Evolutionary conservation across 1,284 basidiomycete genomes (phyloP).

Genomic region (Anthracocystis setariae): DNA sequence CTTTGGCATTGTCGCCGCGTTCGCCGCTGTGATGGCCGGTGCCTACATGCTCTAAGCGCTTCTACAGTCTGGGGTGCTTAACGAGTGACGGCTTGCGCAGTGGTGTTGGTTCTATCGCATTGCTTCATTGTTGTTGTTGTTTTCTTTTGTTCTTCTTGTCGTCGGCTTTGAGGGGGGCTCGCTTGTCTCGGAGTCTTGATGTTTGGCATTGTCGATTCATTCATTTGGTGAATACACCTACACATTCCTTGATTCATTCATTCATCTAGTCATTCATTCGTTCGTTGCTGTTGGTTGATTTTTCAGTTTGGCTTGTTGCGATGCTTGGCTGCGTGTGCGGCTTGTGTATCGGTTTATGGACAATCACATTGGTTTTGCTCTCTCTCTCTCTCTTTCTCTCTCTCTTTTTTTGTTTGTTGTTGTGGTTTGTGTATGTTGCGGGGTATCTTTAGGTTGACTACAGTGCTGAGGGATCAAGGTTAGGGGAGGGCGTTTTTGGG

Average conservation of each 20-base stretch:
- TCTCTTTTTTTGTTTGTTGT: not conserved
- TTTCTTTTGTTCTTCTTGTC: not conserved
- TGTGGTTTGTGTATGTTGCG: not conserved
- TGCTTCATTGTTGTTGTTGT: slow-evolving; percentile 1
- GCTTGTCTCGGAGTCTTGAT: not conserved
- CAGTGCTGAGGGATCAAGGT: slow-evolving; percentile 1
- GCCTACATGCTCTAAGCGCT: slow-evolving; percentile 49
- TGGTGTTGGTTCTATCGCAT: not conserved
- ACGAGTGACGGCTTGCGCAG: too few relatives aligned
- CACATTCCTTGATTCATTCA: not conserved
- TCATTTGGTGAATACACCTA: not conserved
- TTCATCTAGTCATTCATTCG: not conserved
- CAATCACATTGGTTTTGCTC: slow-evolving; percentile 1
- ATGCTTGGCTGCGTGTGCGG: not conserved
- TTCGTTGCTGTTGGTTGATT: not conserved
- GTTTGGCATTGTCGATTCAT: not conserved
- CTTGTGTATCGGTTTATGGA: slow-evolving; percentile 2
- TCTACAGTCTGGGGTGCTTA: too few relatives aligned
- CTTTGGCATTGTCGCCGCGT: slow-evolving; percentile 35
- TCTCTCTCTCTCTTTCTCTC: not conserved
- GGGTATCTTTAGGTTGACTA: too few relatives aligned
- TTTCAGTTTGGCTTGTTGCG: not conserved
- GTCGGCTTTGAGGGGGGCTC: not conserved
- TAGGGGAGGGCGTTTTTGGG: slow-evolving; percentile 34
- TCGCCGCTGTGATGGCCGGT: slow-evolving; percentile 42